Evolutionary conservation across 176 grass and related monocot species (phyloP).

Genomic region (Carex kokanica): DNA sequence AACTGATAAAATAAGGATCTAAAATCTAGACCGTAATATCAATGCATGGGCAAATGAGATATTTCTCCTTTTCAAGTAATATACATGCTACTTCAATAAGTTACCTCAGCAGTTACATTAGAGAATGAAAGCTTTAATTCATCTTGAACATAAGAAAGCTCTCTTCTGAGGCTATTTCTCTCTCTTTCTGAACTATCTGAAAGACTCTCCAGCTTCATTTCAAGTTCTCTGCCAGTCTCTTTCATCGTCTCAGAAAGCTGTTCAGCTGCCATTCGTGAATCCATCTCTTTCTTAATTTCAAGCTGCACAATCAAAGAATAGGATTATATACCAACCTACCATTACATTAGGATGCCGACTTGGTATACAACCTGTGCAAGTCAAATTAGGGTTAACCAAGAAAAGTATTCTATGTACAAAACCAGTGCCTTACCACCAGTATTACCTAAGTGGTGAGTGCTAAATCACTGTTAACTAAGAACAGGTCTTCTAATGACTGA

Average conservation of each 20-base stretch:
- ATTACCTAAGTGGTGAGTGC: not conserved
- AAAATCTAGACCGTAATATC: not conserved
- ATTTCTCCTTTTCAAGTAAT: not conserved
- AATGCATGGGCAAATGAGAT: not conserved
- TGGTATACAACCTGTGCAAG: not conserved
- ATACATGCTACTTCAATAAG: conserved; percentile 7
- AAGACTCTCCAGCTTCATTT: conserved; percentile 53
- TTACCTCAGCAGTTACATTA: conserved; percentile 66
- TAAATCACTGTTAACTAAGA: not conserved
- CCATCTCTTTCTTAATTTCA: conserved; percentile 67
- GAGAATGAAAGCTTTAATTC: conserved; percentile 48
- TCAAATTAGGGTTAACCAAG: not conserved
- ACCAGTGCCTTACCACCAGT: not conserved
- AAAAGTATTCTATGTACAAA: not conserved
- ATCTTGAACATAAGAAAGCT: conserved; percentile 68
- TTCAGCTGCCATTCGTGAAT: conserved; percentile 57
- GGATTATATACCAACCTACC: not conserved
- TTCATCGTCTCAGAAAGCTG: conserved; percentile 49
- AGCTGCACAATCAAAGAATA: conserved; percentile 42
- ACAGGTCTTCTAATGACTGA: not conserved
- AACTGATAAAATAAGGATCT: not conserved
- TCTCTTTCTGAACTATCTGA: conserved; percentile 84
- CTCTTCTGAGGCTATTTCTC: conserved; percentile 61
- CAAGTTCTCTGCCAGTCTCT: conserved; percentile 59
- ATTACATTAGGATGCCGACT: not conserved